A percentile compares a stretch with the other conserved stretches of the same genome.
These are phyloP conservation scores for Verbena officinalis DNA, from an alignment of 257 asterid genomes.

Conservation along the genomic window DNA sequence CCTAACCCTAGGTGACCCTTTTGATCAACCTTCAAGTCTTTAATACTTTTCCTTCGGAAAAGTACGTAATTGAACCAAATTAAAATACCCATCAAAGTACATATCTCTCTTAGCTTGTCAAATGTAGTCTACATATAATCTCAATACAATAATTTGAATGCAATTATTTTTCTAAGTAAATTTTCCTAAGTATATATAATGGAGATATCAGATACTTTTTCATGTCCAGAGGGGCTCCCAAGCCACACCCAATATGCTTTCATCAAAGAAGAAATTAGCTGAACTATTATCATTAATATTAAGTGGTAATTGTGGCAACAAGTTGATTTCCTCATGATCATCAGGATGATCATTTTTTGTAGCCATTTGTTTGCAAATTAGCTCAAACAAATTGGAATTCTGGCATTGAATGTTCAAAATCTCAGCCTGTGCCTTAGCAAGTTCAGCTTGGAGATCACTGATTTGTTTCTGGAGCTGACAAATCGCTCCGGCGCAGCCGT, in stretches of 20 bases:
- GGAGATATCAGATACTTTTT: not conserved
- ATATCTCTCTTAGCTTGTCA: not conserved
- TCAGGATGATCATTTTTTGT: constrained; percentile 8
- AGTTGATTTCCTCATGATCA: not conserved
- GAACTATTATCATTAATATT: constrained; percentile 6
- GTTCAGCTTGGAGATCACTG: constrained; percentile 48
- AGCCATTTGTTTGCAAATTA: constrained; percentile 33
- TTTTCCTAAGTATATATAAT: constrained; percentile 14
- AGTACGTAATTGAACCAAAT: no score
- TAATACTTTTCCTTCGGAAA: constrained; percentile 48
- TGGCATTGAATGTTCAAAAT: constrained; percentile 50
- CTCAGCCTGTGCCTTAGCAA: constrained; percentile 55
- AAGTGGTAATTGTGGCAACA: not conserved
- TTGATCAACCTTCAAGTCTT: constrained; percentile 5
- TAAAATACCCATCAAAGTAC: constrained; percentile 21
- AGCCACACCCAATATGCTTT: constrained; percentile 39
- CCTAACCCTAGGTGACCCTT: constrained; percentile 24
- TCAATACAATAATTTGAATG: not conserved
- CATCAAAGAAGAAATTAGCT: constrained; percentile 40
- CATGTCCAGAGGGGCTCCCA: constrained; percentile 64
- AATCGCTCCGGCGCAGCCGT: constrained; percentile 58
- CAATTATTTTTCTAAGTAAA: not conserved
- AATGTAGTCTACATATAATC: not conserved
- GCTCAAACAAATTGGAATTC: constrained; percentile 42
- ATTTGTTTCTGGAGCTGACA: constrained; percentile 57